Conservation (phyloP, 305 asterid species). For the Fraxinus platypoda region DNA sequence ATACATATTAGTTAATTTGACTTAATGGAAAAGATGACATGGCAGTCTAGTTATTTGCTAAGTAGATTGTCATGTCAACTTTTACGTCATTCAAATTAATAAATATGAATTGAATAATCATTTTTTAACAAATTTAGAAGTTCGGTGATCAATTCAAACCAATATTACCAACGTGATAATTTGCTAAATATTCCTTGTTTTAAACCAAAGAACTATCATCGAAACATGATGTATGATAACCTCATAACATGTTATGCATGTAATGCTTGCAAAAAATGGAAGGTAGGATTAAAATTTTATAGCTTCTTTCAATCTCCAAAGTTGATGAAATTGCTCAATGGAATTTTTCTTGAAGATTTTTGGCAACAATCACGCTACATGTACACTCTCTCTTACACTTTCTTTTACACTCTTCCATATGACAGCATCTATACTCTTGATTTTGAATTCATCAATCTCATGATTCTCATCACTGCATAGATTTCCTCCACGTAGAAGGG, state of each 20-base stretch:
- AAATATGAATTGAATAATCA: neutral
- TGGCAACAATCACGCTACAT: neutral
- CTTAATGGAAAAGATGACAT: neutral
- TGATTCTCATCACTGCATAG: too few species aligned
- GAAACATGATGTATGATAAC: neutral
- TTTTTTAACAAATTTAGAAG: neutral
- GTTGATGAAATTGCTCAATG: neutral
- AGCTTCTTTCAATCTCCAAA: neutral
- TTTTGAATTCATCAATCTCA: too few species aligned
- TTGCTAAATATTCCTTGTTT: neutral
- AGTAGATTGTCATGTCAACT: neutral
- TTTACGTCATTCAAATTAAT: neutral
- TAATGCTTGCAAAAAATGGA: too few species aligned
- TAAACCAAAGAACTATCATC: neutral
- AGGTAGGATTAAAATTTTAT: neutral
- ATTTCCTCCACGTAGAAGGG: too few species aligned
- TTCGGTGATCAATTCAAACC: neutral
- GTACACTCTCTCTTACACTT: too few species aligned
- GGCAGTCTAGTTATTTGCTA: neutral
- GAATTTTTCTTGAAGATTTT: too few species aligned
- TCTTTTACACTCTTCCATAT: too few species aligned
- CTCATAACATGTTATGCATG: neutral
- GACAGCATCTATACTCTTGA: too few species aligned
- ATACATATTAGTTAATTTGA: neutral
- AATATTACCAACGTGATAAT: neutral